Base-by-base conservation (phyloP, 768 basidiomycete species). In the Macrocybe gigantea region DNA sequence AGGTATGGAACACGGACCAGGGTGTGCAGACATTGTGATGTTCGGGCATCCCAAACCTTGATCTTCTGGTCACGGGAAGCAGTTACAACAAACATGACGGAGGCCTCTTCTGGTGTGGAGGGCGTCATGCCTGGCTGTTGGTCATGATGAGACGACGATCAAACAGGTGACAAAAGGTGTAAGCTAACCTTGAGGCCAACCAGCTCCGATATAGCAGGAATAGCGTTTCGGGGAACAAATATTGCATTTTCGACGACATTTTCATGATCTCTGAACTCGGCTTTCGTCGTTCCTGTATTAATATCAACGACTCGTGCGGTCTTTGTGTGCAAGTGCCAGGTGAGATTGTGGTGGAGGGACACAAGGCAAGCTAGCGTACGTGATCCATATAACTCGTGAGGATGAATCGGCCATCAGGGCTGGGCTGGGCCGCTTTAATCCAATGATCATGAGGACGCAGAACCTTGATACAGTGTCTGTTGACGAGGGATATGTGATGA, bases 21-120 rank as follows among this genome's bases (percentile, higher is more conserved):
- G 35, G 73, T 79, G 55, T 76, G 70, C 14, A 85, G 60, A 58
- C 83, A 75, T 60, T 82, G 83, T 1, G 88, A 85, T 12, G 73
- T 76, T 38, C 74, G 65, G 0, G 76, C 69, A 53, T 89, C 88
- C 87, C 87, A 89, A 5, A 89, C 62, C 56, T 79, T 81, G 63
- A 89, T 81, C 4, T 73, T 75, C 69, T 85, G 88, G 65, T 89
- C 87, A 56, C 86, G 68, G 12, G 83, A 82, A 0, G 82, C 83
- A 0, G 84, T 85, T n/a, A 77, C 79, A 6, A 78, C 72, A 53
- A 76, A 85, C 8, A 77, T 46, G 56, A 69, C 47, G 51, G 47
- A 50, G 12, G 44, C 38, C 8, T 34, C 39, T 41, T 53, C 49
- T 30, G 15, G 35, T 37, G 35, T 45, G 7, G 51, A 22, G n/a